These are phyloP conservation scores for Acer negundo DNA, from an alignment of 345 rosid genomes.

Conservation along the genomic window DNA sequence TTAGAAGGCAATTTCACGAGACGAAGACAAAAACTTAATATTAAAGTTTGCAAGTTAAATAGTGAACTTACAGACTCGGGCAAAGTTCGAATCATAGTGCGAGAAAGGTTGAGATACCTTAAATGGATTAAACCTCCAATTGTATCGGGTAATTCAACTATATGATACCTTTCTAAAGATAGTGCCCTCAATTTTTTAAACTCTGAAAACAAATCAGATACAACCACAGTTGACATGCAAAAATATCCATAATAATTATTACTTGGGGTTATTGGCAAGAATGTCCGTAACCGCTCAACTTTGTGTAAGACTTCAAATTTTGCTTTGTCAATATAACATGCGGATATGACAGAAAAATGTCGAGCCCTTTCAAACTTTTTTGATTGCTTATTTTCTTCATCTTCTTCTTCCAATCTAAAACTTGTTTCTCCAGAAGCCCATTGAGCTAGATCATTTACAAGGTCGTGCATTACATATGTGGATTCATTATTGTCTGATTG, in stretches of 20 bases:
- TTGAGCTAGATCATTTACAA: too few species aligned
- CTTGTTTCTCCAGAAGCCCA: too few species aligned
- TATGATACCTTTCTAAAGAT: too few species aligned
- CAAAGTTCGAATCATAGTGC: neutral
- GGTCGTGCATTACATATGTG: too few species aligned
- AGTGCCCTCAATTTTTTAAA: neutral
- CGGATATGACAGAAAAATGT: neutral
- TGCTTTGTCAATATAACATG: neutral
- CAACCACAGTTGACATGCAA: neutral
- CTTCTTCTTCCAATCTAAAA: too few species aligned
- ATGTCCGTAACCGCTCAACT: neutral
- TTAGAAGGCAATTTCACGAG: neutral
- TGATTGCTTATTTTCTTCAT: too few species aligned
- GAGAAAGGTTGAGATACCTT: neutral
- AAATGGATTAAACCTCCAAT: neutral
- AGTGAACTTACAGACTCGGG: neutral
- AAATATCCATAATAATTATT: neutral
- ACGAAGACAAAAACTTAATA: too few species aligned
- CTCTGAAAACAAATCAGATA: too few species aligned
- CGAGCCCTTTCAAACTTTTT: too few species aligned
- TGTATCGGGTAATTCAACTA: neutral
- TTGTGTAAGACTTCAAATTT: neutral
- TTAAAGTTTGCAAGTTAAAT: neutral
- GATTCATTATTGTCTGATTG: too few species aligned
- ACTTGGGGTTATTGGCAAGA: neutral